These are phyloP conservation scores for Mikania micrantha DNA, from an alignment of 129 eudicot species.

Conservation along the genomic window DNA sequence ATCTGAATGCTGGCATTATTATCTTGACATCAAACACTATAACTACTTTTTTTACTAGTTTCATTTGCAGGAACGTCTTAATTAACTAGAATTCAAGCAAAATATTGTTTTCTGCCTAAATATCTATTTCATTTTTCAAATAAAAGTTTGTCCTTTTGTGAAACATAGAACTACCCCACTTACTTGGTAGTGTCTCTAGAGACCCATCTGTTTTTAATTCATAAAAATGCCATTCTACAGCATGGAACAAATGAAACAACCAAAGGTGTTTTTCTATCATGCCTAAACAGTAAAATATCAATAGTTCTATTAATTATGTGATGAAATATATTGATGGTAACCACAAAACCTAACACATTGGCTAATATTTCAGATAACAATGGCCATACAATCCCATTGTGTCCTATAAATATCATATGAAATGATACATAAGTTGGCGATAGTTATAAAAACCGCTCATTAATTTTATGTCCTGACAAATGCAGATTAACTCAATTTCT, in stretches of 20 bases:
- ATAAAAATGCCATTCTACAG: conserved; percentile 5
- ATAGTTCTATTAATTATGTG: not conserved
- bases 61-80: not conserved
- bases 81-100: not conserved
- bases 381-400: not conserved
- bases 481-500: not conserved
- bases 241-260: conserved; percentile 6
- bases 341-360: not conserved
- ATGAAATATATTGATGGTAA: not conserved
- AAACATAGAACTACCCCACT: conserved; percentile 5
- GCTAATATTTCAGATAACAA: not conserved
- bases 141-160: conserved; percentile 10
- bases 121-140: not conserved
- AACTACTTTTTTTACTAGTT: not conserved
- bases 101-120: not conserved
- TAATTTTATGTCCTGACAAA: not conserved
- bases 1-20: not conserved
- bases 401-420: not conserved
- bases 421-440: not conserved
- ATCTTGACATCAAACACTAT: not conserved
- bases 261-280: not conserved
- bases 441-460: not conserved
- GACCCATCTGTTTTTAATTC: conserved; percentile 5
- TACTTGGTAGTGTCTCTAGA: conserved; percentile 6
- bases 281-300: not conserved